Evolutionary conservation across 257 asterid species (phyloP), one percentile per base, ranked within the genome.

Genomic region (Asclepias syriaca): DNA sequence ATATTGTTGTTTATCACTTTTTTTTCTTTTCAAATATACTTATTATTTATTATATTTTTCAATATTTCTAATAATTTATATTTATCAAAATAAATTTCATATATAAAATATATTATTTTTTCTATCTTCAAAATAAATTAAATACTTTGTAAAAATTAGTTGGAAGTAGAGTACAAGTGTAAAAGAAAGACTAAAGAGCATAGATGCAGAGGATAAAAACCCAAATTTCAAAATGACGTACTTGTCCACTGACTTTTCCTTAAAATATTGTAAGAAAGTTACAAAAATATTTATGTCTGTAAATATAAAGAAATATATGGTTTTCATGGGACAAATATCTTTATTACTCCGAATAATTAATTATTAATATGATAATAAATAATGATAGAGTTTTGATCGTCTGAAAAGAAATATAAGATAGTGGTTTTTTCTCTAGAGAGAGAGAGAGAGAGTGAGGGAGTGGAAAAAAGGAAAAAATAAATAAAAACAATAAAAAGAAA

Each of bases 361-460:
- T 54, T 54, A 50, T 50, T n/a, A 45, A 21, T 37, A 34, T 27
- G 11, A 70, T 39, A 27, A 58, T 49, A 61, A 46, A 70, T 74
- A 69, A 74, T 75, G 74, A 40, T 71, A 70, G 66, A 70, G 66
- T 45, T 60, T 71, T 67, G 70, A 63, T 71, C 55, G 45, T 65
- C 67, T 45, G 69, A 29, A 16, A 50, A 74, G 65, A 56, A 39
- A 60, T 34, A 56, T 70, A 70, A 37, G 24, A 54, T 29, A 61
- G 67, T 63, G 29, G 27, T 24, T 59, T 57, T 57, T 49, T 54
- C 21, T 54, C 7, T 50, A 70, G 69, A 74, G 70, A 72, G 80
- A 37, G 70, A 72, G 80, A 37, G 82, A 75, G 76, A 74, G 84
- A 63, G 48, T 43, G 48, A 43, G 48, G 11, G 48, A 43, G 48